Percentiles rank a stretch among this genome's conserved stretches.
Evolutionary conservation across 306 rosid species (phyloP).

Genomic region (Chamaecrista fasciculata): DNA sequence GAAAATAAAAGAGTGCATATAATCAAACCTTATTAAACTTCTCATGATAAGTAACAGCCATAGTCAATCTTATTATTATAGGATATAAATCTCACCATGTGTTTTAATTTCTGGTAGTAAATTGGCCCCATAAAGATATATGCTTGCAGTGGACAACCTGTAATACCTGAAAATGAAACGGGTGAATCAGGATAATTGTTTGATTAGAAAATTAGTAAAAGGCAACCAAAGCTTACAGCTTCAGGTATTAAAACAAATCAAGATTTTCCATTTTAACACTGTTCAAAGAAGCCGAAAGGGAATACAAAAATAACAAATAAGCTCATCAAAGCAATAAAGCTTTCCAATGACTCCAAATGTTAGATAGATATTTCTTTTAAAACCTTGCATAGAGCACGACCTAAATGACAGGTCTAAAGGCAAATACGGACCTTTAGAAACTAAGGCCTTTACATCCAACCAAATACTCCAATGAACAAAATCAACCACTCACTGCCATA

Average conservation of each 20-base stretch:
- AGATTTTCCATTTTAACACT: background rate
- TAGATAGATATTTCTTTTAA: background rate
- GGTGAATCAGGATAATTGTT: slow-evolving; percentile 14
- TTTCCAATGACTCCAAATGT: background rate
- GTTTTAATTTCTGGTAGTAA: slow-evolving; percentile 94
- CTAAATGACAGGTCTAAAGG: background rate
- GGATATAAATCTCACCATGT: slow-evolving; percentile 64
- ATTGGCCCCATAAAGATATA: slow-evolving; percentile 99
- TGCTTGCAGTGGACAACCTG: slow-evolving; percentile 94
- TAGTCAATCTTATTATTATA: slow-evolving; percentile 4
- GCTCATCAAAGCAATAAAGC: background rate
- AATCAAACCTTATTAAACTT: background rate
- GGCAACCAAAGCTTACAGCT: slow-evolving; percentile 7
- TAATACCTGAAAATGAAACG: slow-evolving; percentile 60
- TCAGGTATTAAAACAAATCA: background rate
- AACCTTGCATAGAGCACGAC: background rate
- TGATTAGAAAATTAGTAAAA: background rate
- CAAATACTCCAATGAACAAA: background rate
- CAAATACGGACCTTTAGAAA: background rate
- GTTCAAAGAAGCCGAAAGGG: slow-evolving; percentile 12
- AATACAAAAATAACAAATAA: background rate
- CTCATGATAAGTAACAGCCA: background rate
- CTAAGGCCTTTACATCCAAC: background rate
- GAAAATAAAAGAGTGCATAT: background rate
- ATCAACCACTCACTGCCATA: background rate